A percentile compares a stretch with the other conserved stretches of the same genome.
phyloP scores from a whole-genome alignment of 306 rosid genomes.

The Carpinus fangiana region DNA sequence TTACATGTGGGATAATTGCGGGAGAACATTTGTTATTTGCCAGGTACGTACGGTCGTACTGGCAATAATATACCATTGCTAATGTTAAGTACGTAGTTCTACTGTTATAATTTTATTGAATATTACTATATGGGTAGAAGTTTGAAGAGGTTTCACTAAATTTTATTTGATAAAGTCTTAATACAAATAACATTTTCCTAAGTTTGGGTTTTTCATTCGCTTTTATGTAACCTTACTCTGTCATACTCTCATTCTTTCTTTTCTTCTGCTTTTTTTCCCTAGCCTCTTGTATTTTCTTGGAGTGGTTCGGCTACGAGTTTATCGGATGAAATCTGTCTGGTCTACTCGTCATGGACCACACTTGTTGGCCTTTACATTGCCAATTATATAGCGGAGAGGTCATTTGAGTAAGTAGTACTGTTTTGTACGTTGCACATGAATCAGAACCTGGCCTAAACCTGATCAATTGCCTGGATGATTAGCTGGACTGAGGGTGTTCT shows the following conservation, averaged over 20 bases:
- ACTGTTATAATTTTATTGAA: too few relatives aligned
- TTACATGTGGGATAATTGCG: slow-evolving; percentile 90
- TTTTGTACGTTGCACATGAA: slow-evolving; percentile 32
- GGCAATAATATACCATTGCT: too few relatives aligned
- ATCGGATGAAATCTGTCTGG: slow-evolving; percentile 80
- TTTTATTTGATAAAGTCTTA: too few relatives aligned
- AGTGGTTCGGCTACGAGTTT: slow-evolving; percentile 73
- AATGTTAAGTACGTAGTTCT: too few relatives aligned
- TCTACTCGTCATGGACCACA: slow-evolving; percentile 90
- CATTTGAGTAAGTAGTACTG: slow-evolving; percentile 65
- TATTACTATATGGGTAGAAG: background rate
- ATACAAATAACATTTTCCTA: background rate
- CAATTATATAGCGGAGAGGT: slow-evolving; percentile 91
- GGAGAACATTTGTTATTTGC: slow-evolving; percentile 57
- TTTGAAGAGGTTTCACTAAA: too few relatives aligned
- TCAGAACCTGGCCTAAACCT: too few relatives aligned
- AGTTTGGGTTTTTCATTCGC: background rate
- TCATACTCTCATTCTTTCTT: slow-evolving; percentile 20
- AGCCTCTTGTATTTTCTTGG: slow-evolving; percentile 49
- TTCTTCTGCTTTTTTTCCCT: slow-evolving; percentile 13
- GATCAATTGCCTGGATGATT: slow-evolving; percentile 34
- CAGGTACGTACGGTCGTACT: too few relatives aligned
- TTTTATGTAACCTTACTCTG: slow-evolving; percentile 1
- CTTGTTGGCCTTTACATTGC: slow-evolving; percentile 92
- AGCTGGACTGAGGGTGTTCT: slow-evolving; percentile 39